phyloP scores from a whole-genome alignment of 495 filamentous ascomycete genomes.

The Jackrogersella minutella region DNA sequence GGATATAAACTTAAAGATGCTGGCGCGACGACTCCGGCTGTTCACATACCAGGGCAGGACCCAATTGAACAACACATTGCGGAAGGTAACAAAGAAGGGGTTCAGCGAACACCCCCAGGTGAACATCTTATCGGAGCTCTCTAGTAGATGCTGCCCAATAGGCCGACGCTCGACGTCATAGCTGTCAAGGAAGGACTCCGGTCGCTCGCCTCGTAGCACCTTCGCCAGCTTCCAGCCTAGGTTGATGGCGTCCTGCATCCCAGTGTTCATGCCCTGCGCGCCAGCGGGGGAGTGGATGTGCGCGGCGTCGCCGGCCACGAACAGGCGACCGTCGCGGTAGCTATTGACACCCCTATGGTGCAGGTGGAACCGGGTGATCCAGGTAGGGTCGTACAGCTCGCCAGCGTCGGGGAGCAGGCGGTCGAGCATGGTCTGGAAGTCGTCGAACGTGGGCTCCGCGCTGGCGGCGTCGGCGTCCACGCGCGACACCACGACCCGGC shows the following conservation, averaged over 20 bases:
- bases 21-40: conserved; percentile 19
- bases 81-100: conserved; percentile 39
- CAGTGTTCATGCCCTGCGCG: conserved; percentile 68
- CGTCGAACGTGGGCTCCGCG: conserved; percentile 19
- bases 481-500: conserved; percentile 31
- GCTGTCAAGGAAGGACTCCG: conserved; percentile 44
- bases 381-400: conserved; percentile 45
- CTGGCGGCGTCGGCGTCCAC: not conserved
- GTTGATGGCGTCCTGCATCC: conserved; percentile 65
- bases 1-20: conserved; percentile 48
- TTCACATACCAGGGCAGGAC: conserved; percentile 46
- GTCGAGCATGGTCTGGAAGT: conserved; percentile 28
- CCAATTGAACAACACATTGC: conserved; percentile 47
- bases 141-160: conserved; percentile 45
- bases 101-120: conserved; percentile 43
- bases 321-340: conserved; percentile 53
- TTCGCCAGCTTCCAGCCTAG: conserved; percentile 63
- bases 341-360: conserved; percentile 48
- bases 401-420: conserved; percentile 41
- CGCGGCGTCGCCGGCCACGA: conserved; percentile 65
- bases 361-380: conserved; percentile 51
- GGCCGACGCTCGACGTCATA: conserved; percentile 50
- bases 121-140: conserved; percentile 49
- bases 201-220: conserved; percentile 40
- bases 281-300: conserved; percentile 65